phyloP scores from a whole-genome alignment of 192 early-diverging fungal species.

The Linnemannia exigua region DNA sequence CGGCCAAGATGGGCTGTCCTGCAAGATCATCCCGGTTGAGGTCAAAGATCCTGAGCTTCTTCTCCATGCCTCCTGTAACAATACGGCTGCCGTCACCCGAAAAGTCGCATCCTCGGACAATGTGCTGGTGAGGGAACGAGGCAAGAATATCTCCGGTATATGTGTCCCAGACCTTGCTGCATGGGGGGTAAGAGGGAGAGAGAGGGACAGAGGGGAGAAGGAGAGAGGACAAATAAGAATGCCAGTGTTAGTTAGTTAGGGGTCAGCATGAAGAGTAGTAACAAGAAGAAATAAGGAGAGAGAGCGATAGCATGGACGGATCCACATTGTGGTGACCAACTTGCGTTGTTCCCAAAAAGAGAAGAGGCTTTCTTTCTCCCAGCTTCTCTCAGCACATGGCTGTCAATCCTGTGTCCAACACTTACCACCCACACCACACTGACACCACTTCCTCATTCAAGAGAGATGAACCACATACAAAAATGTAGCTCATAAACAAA shows the following conservation, averaged over 20 bases:
- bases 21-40: slow-evolving; percentile 64
- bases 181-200: not conserved
- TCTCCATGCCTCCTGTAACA: slow-evolving; percentile 88
- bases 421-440: not conserved
- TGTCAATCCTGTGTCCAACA: not conserved
- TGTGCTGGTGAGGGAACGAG: slow-evolving; percentile 83
- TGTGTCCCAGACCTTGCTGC: slow-evolving; percentile 89
- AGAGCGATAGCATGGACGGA: not conserved
- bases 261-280: not conserved
- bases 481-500: not conserved
- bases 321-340: not conserved
- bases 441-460: not conserved
- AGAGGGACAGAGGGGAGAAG: slow-evolving; percentile 8
- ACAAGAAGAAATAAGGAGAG: not conserved
- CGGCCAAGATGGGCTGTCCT: slow-evolving; percentile 55
- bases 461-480: not conserved
- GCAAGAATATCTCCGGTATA: slow-evolving; percentile 77
- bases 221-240: slow-evolving; percentile 8
- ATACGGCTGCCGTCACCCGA: slow-evolving; percentile 77
- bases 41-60: slow-evolving; percentile 87
- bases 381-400: too few relatives aligned
- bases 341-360: not conserved
- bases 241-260: not conserved
- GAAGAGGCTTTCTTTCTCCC: not conserved
- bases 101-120: slow-evolving; percentile 90